These are phyloP conservation scores for Boletus semigastroideus DNA, from an alignment of 1,284 basidiomycete genomes.

Conservation along the genomic window DNA sequence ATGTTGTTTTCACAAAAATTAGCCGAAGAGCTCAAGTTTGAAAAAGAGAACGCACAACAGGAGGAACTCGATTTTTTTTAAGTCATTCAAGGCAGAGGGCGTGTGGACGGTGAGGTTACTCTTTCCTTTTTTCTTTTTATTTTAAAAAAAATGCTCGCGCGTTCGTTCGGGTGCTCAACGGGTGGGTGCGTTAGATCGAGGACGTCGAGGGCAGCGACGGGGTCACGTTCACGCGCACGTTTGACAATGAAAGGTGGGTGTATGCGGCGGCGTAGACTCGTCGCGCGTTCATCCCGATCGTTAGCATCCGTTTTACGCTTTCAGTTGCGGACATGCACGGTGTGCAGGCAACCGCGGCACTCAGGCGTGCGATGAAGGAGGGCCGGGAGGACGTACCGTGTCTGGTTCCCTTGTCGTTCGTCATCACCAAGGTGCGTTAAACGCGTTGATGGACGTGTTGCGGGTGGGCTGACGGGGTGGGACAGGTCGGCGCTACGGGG, in stretches of 20 bases:
- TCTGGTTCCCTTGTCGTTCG: conserved; percentile 77
- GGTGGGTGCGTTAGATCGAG: conserved; percentile 55
- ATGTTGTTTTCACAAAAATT: conserved; percentile 74
- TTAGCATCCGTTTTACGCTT: conserved; percentile 74
- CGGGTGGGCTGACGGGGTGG: conserved; percentile 1
- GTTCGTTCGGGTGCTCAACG: background rate
- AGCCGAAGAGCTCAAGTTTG: conserved; percentile 83
- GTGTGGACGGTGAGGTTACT: conserved; percentile 63
- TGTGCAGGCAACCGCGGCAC: conserved; percentile 35
- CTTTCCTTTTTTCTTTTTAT: too few species aligned
- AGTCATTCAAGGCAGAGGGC: conserved; percentile 70
- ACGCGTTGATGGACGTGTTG: background rate
- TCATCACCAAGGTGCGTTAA: conserved; percentile 75
- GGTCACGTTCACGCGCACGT: conserved; percentile 77
- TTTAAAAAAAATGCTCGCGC: too few species aligned
- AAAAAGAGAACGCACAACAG: conserved; percentile 59
- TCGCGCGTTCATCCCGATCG: background rate
- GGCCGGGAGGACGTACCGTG: conserved; percentile 44
- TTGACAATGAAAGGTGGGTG: conserved; percentile 88
- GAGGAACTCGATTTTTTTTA: conserved; percentile 76
- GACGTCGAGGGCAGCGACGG: conserved; percentile 81
- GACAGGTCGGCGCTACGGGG: conserved; percentile 49
- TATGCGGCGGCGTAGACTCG: background rate
- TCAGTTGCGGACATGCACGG: conserved; percentile 76
- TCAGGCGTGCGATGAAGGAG: conserved; percentile 41